Evolutionary conservation across 192 early-diverging fungal species (phyloP).

Genomic region (Diversispora eburnea): DNA sequence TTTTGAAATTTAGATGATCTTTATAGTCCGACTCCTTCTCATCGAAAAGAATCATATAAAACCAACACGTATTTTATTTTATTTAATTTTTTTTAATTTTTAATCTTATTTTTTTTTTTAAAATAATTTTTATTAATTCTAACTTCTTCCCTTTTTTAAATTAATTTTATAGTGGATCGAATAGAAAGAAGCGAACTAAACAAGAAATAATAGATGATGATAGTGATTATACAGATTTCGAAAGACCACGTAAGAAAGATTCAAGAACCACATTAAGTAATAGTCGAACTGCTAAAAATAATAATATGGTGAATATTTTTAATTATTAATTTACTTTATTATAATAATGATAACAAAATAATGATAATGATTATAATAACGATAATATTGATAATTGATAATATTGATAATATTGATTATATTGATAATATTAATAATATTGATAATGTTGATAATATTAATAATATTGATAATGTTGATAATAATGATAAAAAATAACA

Average conservation of each 20-base stretch:
- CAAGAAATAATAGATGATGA: not conserved
- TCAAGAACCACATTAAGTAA: not conserved
- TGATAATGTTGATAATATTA: too few relatives aligned
- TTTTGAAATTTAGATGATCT: not conserved
- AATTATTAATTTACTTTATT: not conserved
- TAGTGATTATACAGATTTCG: constrained; percentile 6
- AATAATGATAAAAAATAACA: too few relatives aligned
- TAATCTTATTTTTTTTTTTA: not conserved
- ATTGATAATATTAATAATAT: too few relatives aligned
- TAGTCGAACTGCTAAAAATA: not conserved
- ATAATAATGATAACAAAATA: not conserved
- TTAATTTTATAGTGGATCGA: not conserved
- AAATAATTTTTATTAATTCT: not conserved
- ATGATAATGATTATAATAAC: too few relatives aligned
- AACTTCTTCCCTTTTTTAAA: not conserved
- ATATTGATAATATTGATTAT: too few relatives aligned
- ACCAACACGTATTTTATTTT: not conserved
- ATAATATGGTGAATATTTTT: constrained; percentile 1
- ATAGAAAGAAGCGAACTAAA: constrained; percentile 6
- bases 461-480: too few relatives aligned
- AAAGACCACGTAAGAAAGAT: not conserved
- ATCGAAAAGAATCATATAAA: constrained; percentile 4
- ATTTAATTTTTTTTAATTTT: not conserved
- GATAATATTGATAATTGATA: too few relatives aligned
- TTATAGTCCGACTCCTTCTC: not conserved